Evolutionary conservation across 106 monocot genomes (phyloP), one percentile per base, ranked within the genome.

Genomic region (Dendrobium catenatum): DNA sequence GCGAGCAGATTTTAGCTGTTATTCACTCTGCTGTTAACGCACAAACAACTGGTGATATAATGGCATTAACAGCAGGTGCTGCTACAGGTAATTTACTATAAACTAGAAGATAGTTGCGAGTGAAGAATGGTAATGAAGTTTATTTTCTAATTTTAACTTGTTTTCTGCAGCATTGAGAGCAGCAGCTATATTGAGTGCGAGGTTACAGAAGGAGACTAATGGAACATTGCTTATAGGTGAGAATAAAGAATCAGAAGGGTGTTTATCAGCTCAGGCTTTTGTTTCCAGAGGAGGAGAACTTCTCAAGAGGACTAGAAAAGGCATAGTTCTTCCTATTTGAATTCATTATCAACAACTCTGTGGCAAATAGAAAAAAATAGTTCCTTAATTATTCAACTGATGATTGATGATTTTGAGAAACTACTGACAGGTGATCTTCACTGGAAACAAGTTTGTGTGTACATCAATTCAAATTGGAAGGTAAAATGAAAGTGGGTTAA

Each of bases 291-390:
- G 90, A 4, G 81, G 84, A 44, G 85, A 85, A 26, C 90, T 90
- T 24, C 84, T 90, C 24, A 90, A 90, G 77, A 78, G 84, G 68
- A 90, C 90, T 27, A 88, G 90, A 76, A 88, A 90, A 86, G 90
- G 90, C 87, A 80, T 74, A 2, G 51, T 51, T 51, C 15, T 51
- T 51, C 15, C 51, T 7, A 46, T 46, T 46, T 46, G 8, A 46
- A 46, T 46, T 46, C 46, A 46, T 8, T 9, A 4, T 46, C 46
- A 46, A 46, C 46, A 37, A 37, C 37, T 37, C 10, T 0, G 2
- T 51, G 8, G 5, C 17, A 40, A 40, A 42, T 42, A 20, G 1
- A 13, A 29, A 19, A 42, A 19, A 40, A 73, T 42, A 9, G 42
- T 74, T 43, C 0, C 6, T 43, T 42, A 8, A 2, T 70, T 7